Base-by-base conservation (phyloP, 2,329 filamentous ascomycete genomes). In the Ophiostoma sp. region DNA sequence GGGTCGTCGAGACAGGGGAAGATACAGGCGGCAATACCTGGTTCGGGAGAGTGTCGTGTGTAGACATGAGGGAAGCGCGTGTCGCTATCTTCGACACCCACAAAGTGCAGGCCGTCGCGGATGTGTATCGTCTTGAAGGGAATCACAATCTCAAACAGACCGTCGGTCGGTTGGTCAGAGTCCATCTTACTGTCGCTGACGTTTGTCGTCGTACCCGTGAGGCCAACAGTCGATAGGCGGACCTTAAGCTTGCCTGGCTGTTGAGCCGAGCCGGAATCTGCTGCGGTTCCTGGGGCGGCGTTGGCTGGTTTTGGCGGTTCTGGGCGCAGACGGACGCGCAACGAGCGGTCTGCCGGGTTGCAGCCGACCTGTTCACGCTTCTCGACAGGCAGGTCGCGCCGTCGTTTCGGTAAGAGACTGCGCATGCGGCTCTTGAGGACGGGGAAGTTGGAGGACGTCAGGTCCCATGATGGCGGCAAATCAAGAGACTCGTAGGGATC, bases 1-100 rank as follows among this genome's bases (percentile, higher is more conserved):
- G 92, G 89, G 79, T 97, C 93, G 80, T 99, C 96, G 70, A 98
- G 87, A 80, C 96, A 98, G 0, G 96, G 96, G 78, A 99, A 99
- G 33, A 98, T 89, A 77, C 92, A 95, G 64, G 91, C 95, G 0
- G 94, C 91, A 22, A 90, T 91, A 39, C 95, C 94, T 0, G 94
- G 90, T 75, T 93, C 91, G 57, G 92, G 85, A 1, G 91, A 92
- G 79, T 95, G 94, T 55, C 91, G 91, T 0, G 95, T 97, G 81
- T 97, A 99, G 68, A 93, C 91, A 83, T 99, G 95, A 0, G 96
- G 94, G 80, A 95, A 99, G 75, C 95, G 89, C 72, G 86, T 86
- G 80, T 98, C 95, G 69, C 91, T 89, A 73, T 91, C 90, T 61
- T 94, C 90, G 50, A 96, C 88, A 3, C 96, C 95, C 19, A 97